These are phyloP conservation scores for Leccinum barrowsii DNA, from an alignment of 768 basidiomycete species.

Conservation along the genomic window DNA sequence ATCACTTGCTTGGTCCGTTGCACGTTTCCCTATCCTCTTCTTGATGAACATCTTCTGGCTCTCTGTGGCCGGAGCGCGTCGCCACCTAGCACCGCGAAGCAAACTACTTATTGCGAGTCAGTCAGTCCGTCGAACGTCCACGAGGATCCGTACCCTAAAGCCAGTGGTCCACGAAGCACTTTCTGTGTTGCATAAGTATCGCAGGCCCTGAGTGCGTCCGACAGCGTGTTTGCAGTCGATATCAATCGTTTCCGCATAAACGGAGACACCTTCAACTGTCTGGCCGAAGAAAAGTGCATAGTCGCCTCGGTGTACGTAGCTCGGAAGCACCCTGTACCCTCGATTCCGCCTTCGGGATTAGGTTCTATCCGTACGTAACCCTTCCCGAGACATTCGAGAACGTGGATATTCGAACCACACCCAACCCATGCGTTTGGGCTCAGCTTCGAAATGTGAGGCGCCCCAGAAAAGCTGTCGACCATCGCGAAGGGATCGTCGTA, in stretches of 20 bases:
- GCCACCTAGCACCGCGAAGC: conserved; percentile 63
- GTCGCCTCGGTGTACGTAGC: conserved; percentile 56
- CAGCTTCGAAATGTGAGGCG: conserved; percentile 49
- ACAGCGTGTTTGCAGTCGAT: conserved; percentile 50
- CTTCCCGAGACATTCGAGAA: conserved; percentile 71
- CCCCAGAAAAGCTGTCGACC: conserved; percentile 45
- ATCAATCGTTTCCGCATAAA: conserved; percentile 52
- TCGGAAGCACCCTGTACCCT: conserved; percentile 34
- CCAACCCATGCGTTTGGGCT: conserved; percentile 76
- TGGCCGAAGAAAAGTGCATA: conserved; percentile 43
- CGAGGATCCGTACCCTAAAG: conserved; percentile 42
- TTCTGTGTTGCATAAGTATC: conserved; percentile 63
- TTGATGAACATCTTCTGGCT: conserved; percentile 54
- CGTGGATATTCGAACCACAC: conserved; percentile 65
- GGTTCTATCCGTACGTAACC: conserved; percentile 66
- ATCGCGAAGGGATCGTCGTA: conserved; percentile 71
- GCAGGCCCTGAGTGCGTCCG: conserved; percentile 60
- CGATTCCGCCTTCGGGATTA: conserved; percentile 30
- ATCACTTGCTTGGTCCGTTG: conserved; percentile 15
- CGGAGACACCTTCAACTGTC: conserved; percentile 45
- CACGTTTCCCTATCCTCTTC: conserved; percentile 45
- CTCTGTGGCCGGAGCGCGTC: conserved; percentile 55
- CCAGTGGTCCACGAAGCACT: conserved; percentile 48
- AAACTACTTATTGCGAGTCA: conserved; percentile 39
- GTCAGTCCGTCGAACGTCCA: background rate